These are phyloP conservation scores for Podospora appendiculata DNA, from an alignment of 495 filamentous ascomycete genomes.

Conservation along the genomic window DNA sequence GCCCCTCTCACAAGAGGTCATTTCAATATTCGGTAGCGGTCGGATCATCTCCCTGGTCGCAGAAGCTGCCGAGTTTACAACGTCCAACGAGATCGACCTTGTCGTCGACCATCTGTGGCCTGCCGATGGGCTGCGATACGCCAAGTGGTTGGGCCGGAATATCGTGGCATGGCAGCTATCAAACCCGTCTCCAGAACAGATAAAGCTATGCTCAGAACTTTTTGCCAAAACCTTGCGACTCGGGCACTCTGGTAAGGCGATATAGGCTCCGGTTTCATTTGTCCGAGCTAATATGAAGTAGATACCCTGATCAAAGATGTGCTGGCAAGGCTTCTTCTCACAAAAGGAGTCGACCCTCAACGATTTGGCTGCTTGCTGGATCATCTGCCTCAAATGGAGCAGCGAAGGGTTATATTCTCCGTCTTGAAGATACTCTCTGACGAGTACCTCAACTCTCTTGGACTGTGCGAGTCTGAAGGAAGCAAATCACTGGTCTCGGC, in stretches of 20 bases:
- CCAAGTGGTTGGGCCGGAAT: slow-evolving; percentile 66
- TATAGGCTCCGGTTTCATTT: background rate
- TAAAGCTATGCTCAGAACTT: slow-evolving; percentile 51
- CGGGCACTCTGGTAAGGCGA: slow-evolving; percentile 59
- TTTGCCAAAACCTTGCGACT: slow-evolving; percentile 59
- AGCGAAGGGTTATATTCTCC: slow-evolving; percentile 49
- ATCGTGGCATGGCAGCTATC: slow-evolving; percentile 45
- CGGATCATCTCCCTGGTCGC: slow-evolving; percentile 64
- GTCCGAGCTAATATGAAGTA: slow-evolving; percentile 21
- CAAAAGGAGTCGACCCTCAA: slow-evolving; percentile 17
- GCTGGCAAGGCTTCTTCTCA: slow-evolving; percentile 37
- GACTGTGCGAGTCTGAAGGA: slow-evolving; percentile 19
- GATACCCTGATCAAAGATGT: slow-evolving; percentile 49
- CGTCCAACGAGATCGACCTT: slow-evolving; percentile 11
- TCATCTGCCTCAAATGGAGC: slow-evolving; percentile 46
- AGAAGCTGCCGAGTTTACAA: slow-evolving; percentile 58
- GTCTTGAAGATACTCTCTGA: slow-evolving; percentile 54
- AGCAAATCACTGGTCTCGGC: slow-evolving; percentile 35
- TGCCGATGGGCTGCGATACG: slow-evolving; percentile 55
- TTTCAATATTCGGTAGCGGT: slow-evolving; percentile 56
- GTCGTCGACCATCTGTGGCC: slow-evolving; percentile 48
- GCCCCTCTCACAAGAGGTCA: slow-evolving; percentile 32
- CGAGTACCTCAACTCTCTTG: slow-evolving; percentile 36
- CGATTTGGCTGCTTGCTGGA: slow-evolving; percentile 38
- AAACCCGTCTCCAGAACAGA: slow-evolving; percentile 27